Evolutionary conservation across 192 early-diverging fungal species (phyloP), one percentile per base, ranked within the genome.

Genomic region (Backusella australiensis): DNA sequence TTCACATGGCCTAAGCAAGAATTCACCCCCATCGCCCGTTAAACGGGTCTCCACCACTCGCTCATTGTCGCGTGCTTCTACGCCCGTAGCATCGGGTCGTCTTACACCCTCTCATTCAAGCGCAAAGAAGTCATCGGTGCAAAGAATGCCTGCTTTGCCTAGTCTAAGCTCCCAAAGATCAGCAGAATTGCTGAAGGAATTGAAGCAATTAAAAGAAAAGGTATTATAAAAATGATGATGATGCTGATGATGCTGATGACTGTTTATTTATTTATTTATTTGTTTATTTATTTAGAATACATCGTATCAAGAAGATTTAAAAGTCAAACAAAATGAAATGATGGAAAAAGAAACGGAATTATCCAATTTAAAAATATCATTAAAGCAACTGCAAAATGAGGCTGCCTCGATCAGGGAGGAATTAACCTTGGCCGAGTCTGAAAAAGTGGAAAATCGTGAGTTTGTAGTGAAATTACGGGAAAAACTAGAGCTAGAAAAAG

Each of bases 291-390:
- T 63, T 63, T 63, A 63, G 56, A 63, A 63, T 63, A 29, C 26
- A 63, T 63, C 56, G 56, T 63, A 63, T 63, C 56, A 63, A 26
- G 56, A 63, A 63, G 56, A 63, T 63, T 63, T 63, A 63, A 63
- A 63, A 63, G 56, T 29, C 56, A 29, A 63, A 63, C 56, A 63
- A 29, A 26, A 29, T 63, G 56, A 23, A 12, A 26, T 63, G 21
- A 29, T 63, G 56, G 56, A 63, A 29, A 63, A 63, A 29, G 56
- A 63, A 63, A 63, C 56, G 56, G 56, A 63, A 63, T 29, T 63
- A 63, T 26, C 56, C 56, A 63, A 63, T 63, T 63, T 63, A 63
- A 63, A 63, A 63, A 23, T 29, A 63, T 63, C 56, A 63, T 63
- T 63, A 29, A 63, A 12, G 12, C 56, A 63, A 29, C 56, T 63